These are phyloP conservation scores for Penicillium sp. DNA, from an alignment of 2,329 filamentous ascomycete genomes.

Conservation along the genomic window DNA sequence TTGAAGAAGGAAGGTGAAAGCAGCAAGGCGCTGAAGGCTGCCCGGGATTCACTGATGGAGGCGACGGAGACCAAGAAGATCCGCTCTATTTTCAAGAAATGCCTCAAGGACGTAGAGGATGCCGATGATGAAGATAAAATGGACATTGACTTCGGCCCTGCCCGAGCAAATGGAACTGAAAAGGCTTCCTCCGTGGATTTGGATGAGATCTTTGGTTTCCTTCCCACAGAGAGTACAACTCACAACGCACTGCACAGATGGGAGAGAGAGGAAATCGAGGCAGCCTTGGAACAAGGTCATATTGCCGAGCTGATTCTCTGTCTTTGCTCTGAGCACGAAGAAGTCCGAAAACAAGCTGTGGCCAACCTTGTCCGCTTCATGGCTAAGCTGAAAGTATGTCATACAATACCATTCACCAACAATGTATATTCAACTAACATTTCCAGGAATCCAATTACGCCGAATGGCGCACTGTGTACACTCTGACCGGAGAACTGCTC, in stretches of 20 bases:
- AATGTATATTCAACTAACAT: not conserved
- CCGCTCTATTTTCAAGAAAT: conserved; percentile 37
- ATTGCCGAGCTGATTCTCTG: conserved; percentile 69
- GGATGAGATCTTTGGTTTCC: conserved; percentile 53
- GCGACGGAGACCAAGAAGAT: conserved; percentile 41
- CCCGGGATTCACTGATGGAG: conserved; percentile 47
- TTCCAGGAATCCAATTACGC: conserved; percentile 65
- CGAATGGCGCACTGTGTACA: conserved; percentile 74
- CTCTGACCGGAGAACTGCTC: conserved; percentile 75
- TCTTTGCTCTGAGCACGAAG: conserved; percentile 70
- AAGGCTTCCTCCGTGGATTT: conserved; percentile 45
- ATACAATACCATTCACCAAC: not conserved
- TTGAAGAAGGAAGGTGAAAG: conserved; percentile 56
- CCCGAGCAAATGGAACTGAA: not conserved
- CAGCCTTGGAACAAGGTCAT: conserved; percentile 75
- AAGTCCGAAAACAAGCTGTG: conserved; percentile 74
- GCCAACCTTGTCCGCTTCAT: conserved; percentile 44
- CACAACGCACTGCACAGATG: conserved; percentile 57
- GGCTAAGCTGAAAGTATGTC: conserved; percentile 47
- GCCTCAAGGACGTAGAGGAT: conserved; percentile 34
- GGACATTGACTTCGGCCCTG: conserved; percentile 19
- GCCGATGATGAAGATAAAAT: conserved; percentile 12
- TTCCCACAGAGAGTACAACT: conserved; percentile 47
- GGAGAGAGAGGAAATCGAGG: conserved; percentile 73
- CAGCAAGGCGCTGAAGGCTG: conserved; percentile 44